Conservation (phyloP, 345 rosid species). For the Lepidium aucheri region DNA sequence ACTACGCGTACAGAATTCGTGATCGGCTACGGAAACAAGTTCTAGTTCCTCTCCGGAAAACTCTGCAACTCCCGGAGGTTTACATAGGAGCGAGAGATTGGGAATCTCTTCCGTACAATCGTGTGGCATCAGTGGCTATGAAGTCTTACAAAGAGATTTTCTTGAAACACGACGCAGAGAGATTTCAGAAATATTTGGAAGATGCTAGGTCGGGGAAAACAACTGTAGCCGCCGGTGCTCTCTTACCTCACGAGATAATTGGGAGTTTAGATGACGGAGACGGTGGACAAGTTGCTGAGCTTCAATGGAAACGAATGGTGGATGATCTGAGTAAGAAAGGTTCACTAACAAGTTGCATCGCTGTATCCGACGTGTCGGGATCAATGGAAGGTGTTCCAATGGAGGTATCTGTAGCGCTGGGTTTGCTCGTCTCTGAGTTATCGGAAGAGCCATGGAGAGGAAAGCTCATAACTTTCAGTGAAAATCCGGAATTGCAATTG, state of each 20-base stretch:
- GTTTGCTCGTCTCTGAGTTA: constrained; percentile 42
- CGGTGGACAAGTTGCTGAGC: constrained; percentile 46
- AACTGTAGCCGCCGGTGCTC: constrained; percentile 47
- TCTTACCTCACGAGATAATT: constrained; percentile 63
- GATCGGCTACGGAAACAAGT: constrained; percentile 54
- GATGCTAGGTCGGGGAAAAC: constrained; percentile 42
- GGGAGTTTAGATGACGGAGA: constrained; percentile 23
- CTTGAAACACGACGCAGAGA: constrained; percentile 33
- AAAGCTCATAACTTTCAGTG: constrained; percentile 49
- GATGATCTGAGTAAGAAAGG: constrained; percentile 41
- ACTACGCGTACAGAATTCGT: constrained; percentile 49
- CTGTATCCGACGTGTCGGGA: constrained; percentile 52
- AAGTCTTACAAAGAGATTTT: constrained; percentile 47
- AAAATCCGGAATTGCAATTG: constrained; percentile 29
- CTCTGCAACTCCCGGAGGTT: constrained; percentile 53
- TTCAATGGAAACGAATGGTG: constrained; percentile 58
- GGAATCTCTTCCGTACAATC: constrained; percentile 39
- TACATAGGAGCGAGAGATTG: constrained; percentile 45
- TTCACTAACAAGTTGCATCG: constrained; percentile 43
- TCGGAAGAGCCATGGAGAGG: constrained; percentile 59
- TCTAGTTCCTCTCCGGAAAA: constrained; percentile 44
- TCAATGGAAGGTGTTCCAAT: constrained; percentile 42
- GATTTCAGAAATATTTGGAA: constrained; percentile 37
- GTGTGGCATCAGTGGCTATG: constrained; percentile 64
- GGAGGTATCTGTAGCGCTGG: constrained; percentile 53